phyloP scores from a whole-genome alignment of 176 grass and related monocot species.

The Thalia dealbata region DNA sequence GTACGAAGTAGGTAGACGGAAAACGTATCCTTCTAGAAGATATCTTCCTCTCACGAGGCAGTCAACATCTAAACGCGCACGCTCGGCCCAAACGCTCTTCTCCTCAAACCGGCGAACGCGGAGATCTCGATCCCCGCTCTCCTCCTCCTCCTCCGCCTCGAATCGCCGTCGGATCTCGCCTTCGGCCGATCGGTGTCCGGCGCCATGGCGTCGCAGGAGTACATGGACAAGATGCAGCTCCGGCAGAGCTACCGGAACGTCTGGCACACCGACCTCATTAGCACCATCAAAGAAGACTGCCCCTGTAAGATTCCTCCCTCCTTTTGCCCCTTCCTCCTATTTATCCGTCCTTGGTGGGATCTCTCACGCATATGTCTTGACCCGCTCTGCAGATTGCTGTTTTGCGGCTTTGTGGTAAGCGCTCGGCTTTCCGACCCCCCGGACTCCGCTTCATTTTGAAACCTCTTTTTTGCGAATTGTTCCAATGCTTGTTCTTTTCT shows the following conservation, averaged over 20 bases:
- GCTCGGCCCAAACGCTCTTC: no score
- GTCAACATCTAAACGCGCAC: no score
- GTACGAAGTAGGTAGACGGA: no score
- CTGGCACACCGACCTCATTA: constrained; percentile 76
- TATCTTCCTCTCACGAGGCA: no score
- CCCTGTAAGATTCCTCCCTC: constrained; percentile 33
- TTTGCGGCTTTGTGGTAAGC: not conserved
- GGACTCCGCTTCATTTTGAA: not conserved
- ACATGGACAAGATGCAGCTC: constrained; percentile 79
- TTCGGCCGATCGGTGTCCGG: not conserved
- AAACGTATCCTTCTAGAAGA: no score
- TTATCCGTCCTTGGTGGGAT: not conserved
- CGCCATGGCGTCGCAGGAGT: constrained; percentile 50
- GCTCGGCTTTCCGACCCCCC: not conserved
- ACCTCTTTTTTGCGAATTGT: not conserved
- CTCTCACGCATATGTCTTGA: not conserved
- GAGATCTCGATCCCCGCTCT: not conserved
- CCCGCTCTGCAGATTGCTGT: not conserved
- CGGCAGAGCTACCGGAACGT: constrained; percentile 91
- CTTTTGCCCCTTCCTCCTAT: not conserved
- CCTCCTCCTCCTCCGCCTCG: not conserved
- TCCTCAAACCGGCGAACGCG: not conserved
- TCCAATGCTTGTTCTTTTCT: not conserved
- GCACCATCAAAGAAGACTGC: constrained; percentile 62
- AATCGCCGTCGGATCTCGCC: not conserved